Percentiles rank a stretch among this genome's conserved stretches.
These are phyloP conservation scores for Trametes coccinea DNA, from an alignment of 768 basidiomycete genomes.

Conservation along the genomic window DNA sequence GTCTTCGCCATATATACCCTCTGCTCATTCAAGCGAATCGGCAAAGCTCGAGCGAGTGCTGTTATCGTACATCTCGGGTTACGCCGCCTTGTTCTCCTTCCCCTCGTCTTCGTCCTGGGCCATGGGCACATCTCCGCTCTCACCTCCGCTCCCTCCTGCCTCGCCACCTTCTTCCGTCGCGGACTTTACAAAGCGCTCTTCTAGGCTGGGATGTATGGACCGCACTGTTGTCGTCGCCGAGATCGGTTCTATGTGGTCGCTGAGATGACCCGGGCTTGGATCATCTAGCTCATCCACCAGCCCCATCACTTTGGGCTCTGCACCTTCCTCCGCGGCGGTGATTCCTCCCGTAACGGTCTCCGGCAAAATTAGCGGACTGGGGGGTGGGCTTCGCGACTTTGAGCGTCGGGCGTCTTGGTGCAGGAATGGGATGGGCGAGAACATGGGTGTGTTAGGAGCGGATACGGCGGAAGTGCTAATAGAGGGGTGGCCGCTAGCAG, in stretches of 20 bases:
- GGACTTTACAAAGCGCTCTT: constrained; percentile 63
- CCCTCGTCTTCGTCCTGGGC: constrained; percentile 43
- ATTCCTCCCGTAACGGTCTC: constrained; percentile 36
- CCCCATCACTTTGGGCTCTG: constrained; percentile 57
- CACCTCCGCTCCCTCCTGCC: constrained; percentile 5
- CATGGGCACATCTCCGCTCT: constrained; percentile 21
- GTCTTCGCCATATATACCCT: not conserved
- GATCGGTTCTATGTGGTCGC: constrained; percentile 73
- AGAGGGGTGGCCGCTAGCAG: constrained; percentile 34
- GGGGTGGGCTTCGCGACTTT: constrained; percentile 76
- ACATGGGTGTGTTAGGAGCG: constrained; percentile 75
- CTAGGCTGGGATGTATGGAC: constrained; percentile 58
- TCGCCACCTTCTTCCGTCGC: constrained; percentile 33
- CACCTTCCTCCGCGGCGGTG: constrained; percentile 34
- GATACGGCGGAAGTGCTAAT: constrained; percentile 51
- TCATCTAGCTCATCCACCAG: constrained; percentile 87
- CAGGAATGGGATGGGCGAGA: constrained; percentile 86
- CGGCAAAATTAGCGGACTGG: constrained; percentile 64
- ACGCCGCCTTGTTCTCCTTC: constrained; percentile 51
- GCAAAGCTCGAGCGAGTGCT: not conserved
- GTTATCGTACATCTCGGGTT: constrained; percentile 1
- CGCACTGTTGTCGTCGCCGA: constrained; percentile 56
- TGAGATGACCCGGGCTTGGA: constrained; percentile 81
- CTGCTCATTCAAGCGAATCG: not conserved
- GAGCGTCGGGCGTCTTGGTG: constrained; percentile 82